Conservation (phyloP, 2,329 filamentous ascomycete species). For the Sclerotinia subarctica region DNA sequence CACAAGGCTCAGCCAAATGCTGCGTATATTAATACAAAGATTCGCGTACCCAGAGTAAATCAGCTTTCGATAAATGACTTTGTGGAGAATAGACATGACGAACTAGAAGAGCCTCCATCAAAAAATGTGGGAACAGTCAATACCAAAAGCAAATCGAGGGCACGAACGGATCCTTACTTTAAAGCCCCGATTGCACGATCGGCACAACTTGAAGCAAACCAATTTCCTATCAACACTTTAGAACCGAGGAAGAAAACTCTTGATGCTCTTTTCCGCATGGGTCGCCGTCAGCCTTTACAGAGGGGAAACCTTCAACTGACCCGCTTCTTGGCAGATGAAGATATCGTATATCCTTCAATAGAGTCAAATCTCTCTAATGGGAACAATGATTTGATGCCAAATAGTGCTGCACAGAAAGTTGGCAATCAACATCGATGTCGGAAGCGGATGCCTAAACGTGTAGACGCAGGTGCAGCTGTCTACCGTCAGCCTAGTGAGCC, state of each 20-base stretch:
- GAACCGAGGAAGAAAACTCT: constrained; percentile 51
- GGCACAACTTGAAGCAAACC: constrained; percentile 54
- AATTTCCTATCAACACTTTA: constrained; percentile 43
- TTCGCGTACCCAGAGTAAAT: constrained; percentile 27
- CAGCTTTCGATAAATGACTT: constrained; percentile 37
- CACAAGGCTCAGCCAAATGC: not conserved
- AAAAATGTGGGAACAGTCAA: not conserved
- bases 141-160: not conserved
- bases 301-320: constrained; percentile 40
- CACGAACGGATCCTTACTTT: constrained; percentile 26
- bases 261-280: constrained; percentile 52
- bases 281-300: constrained; percentile 36
- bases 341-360: constrained; percentile 23
- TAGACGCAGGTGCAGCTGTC: constrained; percentile 37
- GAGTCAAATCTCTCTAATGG: constrained; percentile 2
- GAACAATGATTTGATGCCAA: not conserved
- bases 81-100: constrained; percentile 28
- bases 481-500: constrained; percentile 39
- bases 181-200: constrained; percentile 40
- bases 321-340: constrained; percentile 38
- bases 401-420: not conserved
- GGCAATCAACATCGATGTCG: constrained; percentile 20
- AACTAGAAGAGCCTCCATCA: not conserved
- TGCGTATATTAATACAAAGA: constrained; percentile 15
- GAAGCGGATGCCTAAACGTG: constrained; percentile 33